Percentiles rank a stretch among this genome's conserved stretches.
These are phyloP conservation scores for Hypoxylon crocopeplum DNA, from an alignment of 495 filamentous ascomycete species.

Conservation along the genomic window DNA sequence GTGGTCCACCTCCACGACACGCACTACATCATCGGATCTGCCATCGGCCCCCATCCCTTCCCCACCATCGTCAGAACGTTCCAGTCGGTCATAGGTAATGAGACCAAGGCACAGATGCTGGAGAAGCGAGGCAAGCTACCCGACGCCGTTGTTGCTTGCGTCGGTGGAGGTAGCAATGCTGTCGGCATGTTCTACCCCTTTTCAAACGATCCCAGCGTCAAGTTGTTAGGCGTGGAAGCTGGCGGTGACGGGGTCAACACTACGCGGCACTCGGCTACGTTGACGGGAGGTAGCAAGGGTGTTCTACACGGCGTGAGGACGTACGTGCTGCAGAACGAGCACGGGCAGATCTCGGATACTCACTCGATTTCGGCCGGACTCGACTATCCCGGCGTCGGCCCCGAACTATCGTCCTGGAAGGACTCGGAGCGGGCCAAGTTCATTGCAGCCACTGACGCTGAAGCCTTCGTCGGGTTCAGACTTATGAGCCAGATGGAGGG, in stretches of 20 bases:
- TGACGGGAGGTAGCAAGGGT: conserved; percentile 86
- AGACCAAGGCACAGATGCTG: conserved; percentile 89
- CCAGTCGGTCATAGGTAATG: conserved; percentile 90
- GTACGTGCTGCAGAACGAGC: conserved; percentile 88
- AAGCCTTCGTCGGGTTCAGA: conserved; percentile 90
- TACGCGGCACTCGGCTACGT: conserved; percentile 82
- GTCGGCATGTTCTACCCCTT: conserved; percentile 98
- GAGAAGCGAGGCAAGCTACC: conserved; percentile 84
- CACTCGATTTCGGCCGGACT: conserved; percentile 97
- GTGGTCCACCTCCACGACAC: conserved; percentile 86
- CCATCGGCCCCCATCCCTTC: conserved; percentile 94
- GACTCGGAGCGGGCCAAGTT: conserved; percentile 85
- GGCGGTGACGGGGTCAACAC: conserved; percentile 97
- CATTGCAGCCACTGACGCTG: conserved; percentile 87
- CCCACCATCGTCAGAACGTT: conserved; percentile 95
- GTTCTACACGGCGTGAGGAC: conserved; percentile 96
- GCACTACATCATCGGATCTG: conserved; percentile 95
- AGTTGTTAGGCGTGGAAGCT: conserved; percentile 92
- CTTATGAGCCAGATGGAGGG: conserved; percentile 85
- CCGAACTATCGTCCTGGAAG: conserved; percentile 92
- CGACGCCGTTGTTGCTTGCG: conserved; percentile 94
- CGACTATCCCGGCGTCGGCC: conserved; percentile 96
- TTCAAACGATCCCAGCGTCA: conserved; percentile 80
- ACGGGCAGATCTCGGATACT: conserved; percentile 93
- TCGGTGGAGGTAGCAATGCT: conserved; percentile 91